Evolutionary conservation across 2,329 filamentous ascomycete genomes (phyloP), one percentile per base, ranked within the genome.

Genomic region (Nemania sp.): DNA sequence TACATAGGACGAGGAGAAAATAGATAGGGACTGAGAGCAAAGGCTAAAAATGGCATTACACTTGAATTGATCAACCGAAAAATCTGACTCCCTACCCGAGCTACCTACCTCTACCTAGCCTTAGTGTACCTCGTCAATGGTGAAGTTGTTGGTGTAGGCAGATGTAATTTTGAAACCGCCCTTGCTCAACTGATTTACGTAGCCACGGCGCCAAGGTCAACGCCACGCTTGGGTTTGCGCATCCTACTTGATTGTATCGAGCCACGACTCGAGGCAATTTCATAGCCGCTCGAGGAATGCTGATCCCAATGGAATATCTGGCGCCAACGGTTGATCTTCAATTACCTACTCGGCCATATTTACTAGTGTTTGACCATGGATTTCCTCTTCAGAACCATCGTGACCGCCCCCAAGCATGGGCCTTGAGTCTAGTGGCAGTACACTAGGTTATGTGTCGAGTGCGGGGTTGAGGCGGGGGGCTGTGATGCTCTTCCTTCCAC

Each of bases 391-490:
- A 21, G 13, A 45, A 55, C 40, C 18, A 51, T 48, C 32, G 49
- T 49, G 47, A 47, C 45, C 50, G 25, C 7, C 25, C 25, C 3
- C 4, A 29, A 29, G 25, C 25, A 29, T 4, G 25, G 25, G 25
- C 25, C 25, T 29, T 7, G 25, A 29, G 25, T 29, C 25, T 29
- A 29, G 25, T 29, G 25, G 25, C 25, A 7, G 25, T 7, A 29
- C 25, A 7, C 4, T 29, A 29, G 4, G 7, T 7, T 37, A 42
- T 10, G 34, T 45, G 39, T 51, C 35, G 46, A 35, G 49, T 48
- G 43, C 42, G 46, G 54, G 42, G 45, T 59, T 58, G 45, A 45
- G 47, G n/a, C n/a, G n/a, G n/a, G n/a, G 45, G 57, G 32, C 35
- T 43, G 18, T 20, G 29, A 34, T 43, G 9, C 7, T 29, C 7